phyloP scores from a whole-genome alignment of 179 eudicot genomes.

The Silene coronaria region DNA sequence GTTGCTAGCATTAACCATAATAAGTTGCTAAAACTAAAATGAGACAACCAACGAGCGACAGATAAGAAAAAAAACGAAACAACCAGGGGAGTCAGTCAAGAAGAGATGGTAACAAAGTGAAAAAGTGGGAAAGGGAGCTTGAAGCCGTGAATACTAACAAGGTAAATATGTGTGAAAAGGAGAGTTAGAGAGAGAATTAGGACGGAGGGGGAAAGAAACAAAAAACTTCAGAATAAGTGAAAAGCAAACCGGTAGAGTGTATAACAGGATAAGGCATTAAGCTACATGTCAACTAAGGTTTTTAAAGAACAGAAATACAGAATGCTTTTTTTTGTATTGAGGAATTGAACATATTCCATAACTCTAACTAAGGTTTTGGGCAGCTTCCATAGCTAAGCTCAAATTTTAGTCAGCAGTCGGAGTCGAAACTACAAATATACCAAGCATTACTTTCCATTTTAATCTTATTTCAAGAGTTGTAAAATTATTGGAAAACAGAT shows the following conservation, averaged over 20 bases:
- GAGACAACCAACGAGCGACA: background rate
- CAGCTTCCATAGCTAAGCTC: background rate
- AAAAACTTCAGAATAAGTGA: background rate
- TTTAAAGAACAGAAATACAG: background rate
- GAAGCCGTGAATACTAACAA: background rate
- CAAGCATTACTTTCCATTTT: constrained; percentile 3
- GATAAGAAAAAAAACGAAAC: too few relatives aligned
- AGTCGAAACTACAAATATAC: background rate
- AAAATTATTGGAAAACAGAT: background rate
- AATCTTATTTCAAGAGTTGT: background rate
- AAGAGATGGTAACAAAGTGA: background rate
- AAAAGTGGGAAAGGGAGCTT: background rate
- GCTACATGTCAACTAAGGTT: constrained; percentile 1
- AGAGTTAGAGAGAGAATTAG: background rate
- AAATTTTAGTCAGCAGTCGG: background rate
- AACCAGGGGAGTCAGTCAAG: background rate
- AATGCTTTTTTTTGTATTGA: background rate
- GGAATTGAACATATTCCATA: background rate
- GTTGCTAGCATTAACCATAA: background rate
- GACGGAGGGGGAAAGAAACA: background rate
- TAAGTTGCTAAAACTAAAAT: background rate
- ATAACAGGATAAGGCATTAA: background rate
- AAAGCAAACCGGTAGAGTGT: background rate
- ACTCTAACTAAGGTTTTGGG: background rate
- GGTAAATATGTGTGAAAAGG: background rate